These are phyloP conservation scores for Penicillium macrosclerotiorum DNA, from an alignment of 495 filamentous ascomycete species.

Conservation along the genomic window DNA sequence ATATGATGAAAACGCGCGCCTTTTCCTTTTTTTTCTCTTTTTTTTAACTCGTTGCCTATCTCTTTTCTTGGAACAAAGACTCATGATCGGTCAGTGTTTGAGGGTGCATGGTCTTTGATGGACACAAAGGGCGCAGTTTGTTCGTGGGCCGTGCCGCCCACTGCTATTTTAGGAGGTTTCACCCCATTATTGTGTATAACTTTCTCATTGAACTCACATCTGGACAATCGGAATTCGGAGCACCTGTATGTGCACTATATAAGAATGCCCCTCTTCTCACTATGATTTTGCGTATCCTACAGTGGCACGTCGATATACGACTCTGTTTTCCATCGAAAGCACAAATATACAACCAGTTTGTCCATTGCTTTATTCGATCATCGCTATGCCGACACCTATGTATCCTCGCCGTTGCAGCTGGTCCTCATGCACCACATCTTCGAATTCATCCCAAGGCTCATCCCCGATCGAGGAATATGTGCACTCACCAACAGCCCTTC, in stretches of 20 bases:
- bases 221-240: neutral
- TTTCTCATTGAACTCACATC: slow-evolving; percentile 3
- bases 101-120: slow-evolving; percentile 1
- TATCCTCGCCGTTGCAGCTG: no score
- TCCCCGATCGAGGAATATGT: no score
- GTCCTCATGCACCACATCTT: no score
- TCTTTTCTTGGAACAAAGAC: slow-evolving; percentile 15
- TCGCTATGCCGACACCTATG: no score
- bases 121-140: slow-evolving; percentile 1
- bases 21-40: slow-evolving; percentile 6
- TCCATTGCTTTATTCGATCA: no score
- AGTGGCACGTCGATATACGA: no score
- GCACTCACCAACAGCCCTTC: no score
- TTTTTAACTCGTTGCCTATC: slow-evolving; percentile 3
- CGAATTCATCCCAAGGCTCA: no score
- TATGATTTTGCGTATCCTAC: no score
- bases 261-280: neutral
- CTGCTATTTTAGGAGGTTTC: slow-evolving; percentile 15
- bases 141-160: neutral
- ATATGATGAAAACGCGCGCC: neutral
- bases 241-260: no score
- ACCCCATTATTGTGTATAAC: slow-evolving; percentile 13
- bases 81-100: neutral
- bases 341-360: no score
- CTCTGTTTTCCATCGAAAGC: no score